phyloP scores from a whole-genome alignment of 2,329 filamentous ascomycete species.

The Ascochyta fabae region DNA sequence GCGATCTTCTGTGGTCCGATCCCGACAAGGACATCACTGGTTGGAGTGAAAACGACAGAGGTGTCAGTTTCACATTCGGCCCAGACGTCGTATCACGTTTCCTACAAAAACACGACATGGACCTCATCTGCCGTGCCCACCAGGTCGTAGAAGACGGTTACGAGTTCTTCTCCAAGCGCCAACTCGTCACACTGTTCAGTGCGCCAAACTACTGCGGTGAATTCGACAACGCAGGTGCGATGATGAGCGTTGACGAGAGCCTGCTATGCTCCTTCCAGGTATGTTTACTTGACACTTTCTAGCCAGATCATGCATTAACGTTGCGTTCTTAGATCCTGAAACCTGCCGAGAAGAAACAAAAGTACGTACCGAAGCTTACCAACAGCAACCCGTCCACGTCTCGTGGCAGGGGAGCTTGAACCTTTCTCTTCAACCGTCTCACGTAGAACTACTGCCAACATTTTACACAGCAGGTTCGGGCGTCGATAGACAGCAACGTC shows the following conservation, averaged over 20 bases:
- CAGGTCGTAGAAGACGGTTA: conserved; percentile 99
- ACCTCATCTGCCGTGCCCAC: conserved; percentile 97
- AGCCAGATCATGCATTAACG: conserved; percentile 24
- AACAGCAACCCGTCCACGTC: conserved; percentile 73
- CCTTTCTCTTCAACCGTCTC: background rate
- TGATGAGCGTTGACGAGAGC: conserved; percentile 99
- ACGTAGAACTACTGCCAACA: conserved; percentile 52
- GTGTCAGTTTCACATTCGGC: conserved; percentile 98
- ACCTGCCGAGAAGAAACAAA: conserved; percentile 99
- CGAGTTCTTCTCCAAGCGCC: conserved; percentile 99
- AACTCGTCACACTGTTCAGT: conserved; percentile 96
- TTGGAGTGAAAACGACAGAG: conserved; percentile 98
- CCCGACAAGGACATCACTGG: conserved; percentile 99
- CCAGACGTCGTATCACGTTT: conserved; percentile 97
- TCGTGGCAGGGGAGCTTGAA: conserved; percentile 71
- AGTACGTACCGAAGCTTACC: conserved; percentile 87
- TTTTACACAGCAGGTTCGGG: conserved; percentile 86
- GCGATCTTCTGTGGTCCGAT: conserved; percentile 97
- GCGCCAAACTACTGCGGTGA: conserved; percentile 99
- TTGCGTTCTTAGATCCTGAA: conserved; percentile 78
- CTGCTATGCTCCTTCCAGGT: conserved; percentile 99
- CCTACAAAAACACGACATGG: conserved; percentile 99
- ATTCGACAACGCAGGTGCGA: conserved; percentile 98
- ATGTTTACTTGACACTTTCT: conserved; percentile 28
- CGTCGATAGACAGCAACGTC: conserved; percentile 71